A percentile compares a stretch with the other conserved stretches of the same genome.
These are phyloP conservation scores for Metarhizium humberi DNA, from an alignment of 2,329 filamentous ascomycete genomes.

Conservation along the genomic window DNA sequence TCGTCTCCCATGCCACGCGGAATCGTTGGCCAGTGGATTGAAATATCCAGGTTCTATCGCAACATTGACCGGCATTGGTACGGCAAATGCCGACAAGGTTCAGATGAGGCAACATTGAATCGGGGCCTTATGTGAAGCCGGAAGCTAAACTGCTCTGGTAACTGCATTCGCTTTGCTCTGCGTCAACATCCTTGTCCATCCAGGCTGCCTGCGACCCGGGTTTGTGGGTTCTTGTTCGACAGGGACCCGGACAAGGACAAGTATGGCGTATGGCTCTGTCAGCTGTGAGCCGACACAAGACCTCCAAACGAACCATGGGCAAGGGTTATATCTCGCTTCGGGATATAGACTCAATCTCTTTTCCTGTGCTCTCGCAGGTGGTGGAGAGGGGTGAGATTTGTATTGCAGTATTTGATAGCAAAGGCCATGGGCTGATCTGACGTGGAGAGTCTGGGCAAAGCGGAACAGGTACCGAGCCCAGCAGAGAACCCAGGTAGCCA, in stretches of 20 bases:
- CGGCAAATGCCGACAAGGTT: constrained; percentile 6
- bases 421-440: constrained; percentile 1
- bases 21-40: no score
- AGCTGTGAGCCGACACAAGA: not conserved
- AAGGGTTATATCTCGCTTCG: constrained; percentile 3
- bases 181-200: constrained; percentile 4
- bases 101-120: constrained; percentile 2
- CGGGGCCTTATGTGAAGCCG: not conserved
- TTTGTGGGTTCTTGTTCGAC: constrained; percentile 2
- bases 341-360: not conserved
- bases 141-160: not conserved
- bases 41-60: not conserved
- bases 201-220: constrained; percentile 1
- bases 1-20: not conserved
- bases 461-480: not conserved
- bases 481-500: not conserved
- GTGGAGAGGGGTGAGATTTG: not conserved
- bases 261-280: not conserved
- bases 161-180: not conserved
- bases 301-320: constrained; percentile 5
- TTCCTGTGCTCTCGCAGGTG: not conserved
- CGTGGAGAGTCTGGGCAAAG: not conserved
- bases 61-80: not conserved
- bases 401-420: not conserved
- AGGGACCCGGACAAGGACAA: not conserved